Percentiles rank a stretch among this genome's conserved stretches.
phyloP scores from a whole-genome alignment of 2,329 filamentous ascomycete species.

The Ascochyta lentis region DNA sequence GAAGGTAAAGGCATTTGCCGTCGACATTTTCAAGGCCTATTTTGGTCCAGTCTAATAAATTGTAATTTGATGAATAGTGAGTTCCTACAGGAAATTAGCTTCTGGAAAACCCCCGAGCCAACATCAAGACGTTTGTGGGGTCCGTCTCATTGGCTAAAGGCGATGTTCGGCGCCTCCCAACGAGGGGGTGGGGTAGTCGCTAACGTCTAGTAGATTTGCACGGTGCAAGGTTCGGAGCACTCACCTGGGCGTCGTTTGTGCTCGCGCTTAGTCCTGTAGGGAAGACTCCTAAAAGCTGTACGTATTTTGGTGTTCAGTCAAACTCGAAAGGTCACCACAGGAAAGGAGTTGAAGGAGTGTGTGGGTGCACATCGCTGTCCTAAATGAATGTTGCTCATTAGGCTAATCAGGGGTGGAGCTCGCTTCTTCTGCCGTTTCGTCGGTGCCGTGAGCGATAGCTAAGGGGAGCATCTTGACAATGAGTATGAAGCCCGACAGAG shows the following conservation, averaged over 20 bases:
- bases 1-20: slow-evolving; percentile 59
- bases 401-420: slow-evolving; percentile 41
- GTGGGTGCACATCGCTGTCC: slow-evolving; percentile 7
- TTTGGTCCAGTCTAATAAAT: neutral
- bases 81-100: slow-evolving; percentile 1
- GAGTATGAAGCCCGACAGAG: slow-evolving; percentile 26
- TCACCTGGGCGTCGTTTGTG: slow-evolving; percentile 22
- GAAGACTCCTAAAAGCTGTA: neutral
- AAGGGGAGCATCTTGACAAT: slow-evolving; percentile 19
- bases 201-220: slow-evolving; percentile 2
- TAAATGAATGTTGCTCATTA: slow-evolving; percentile 32
- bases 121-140: neutral
- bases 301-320: neutral
- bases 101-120: neutral
- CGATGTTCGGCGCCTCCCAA: neutral
- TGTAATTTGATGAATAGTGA: too few species aligned
- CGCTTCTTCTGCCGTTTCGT: slow-evolving; percentile 35
- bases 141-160: neutral
- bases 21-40: slow-evolving; percentile 32
- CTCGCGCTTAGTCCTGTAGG: neutral
- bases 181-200: slow-evolving; percentile 14
- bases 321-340: neutral
- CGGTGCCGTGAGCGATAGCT: slow-evolving; percentile 10
- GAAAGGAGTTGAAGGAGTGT: neutral
- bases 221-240: slow-evolving; percentile 21